Conservation (phyloP, 2,329 filamentous ascomycete genomes). For the Cladosporium cucumerinum region DNA sequence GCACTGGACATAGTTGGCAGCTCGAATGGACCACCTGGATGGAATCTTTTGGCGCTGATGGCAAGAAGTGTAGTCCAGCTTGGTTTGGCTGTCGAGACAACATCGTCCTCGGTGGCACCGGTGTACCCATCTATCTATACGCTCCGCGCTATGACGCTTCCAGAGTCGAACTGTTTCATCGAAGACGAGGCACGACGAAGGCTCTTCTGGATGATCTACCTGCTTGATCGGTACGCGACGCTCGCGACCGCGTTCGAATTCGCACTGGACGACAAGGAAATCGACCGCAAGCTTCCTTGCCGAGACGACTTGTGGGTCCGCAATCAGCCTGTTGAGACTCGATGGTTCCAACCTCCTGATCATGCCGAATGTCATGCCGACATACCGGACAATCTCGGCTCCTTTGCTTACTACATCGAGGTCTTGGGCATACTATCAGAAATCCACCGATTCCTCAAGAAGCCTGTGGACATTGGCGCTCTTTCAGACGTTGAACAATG, state of each 20-base stretch:
- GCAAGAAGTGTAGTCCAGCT: constrained; percentile 85
- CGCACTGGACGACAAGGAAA: constrained; percentile 81
- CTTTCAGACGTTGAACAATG: constrained; percentile 82
- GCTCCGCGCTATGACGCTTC: constrained; percentile 76
- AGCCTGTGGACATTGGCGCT: constrained; percentile 82
- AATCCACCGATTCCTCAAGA: constrained; percentile 84
- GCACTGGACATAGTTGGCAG: constrained; percentile 80
- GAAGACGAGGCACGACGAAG: constrained; percentile 83
- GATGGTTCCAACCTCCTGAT: constrained; percentile 63
- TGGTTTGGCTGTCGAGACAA: constrained; percentile 78
- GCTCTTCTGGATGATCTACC: constrained; percentile 91
- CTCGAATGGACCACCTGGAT: constrained; percentile 85
- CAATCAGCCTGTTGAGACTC: constrained; percentile 78
- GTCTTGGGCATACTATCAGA: constrained; percentile 81
- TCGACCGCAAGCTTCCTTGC: constrained; percentile 81
- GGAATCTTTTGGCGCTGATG: constrained; percentile 87
- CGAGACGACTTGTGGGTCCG: constrained; percentile 81
- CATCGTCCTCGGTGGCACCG: constrained; percentile 73
- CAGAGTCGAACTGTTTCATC: constrained; percentile 79
- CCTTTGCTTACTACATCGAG: constrained; percentile 88
- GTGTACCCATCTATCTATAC: constrained; percentile 85
- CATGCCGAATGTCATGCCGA: constrained; percentile 50
- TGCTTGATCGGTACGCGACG: constrained; percentile 85
- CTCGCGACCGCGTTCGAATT: constrained; percentile 91
- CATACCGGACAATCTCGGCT: constrained; percentile 76